These are phyloP conservation scores for Ormosia semicastrata DNA, from an alignment of 306 rosid species.

Conservation along the genomic window DNA sequence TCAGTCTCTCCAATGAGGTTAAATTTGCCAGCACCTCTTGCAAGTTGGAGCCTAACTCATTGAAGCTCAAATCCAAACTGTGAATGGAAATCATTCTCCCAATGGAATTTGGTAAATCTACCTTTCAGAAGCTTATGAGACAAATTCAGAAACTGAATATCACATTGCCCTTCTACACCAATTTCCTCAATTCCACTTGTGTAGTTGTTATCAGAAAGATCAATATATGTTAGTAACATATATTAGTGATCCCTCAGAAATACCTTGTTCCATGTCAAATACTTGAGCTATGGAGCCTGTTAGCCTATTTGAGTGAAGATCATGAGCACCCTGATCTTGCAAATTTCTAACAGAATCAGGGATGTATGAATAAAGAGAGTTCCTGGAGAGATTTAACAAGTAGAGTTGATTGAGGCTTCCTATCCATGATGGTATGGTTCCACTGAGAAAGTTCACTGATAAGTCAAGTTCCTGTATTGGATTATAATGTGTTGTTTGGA, in stretches of 20 bases:
- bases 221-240: constrained; percentile 29
- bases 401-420: constrained; percentile 53
- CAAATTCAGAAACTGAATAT: constrained; percentile 56
- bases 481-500: constrained; percentile 22
- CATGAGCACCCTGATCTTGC: constrained; percentile 45
- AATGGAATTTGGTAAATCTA: constrained; percentile 38
- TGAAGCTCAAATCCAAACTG: constrained; percentile 65
- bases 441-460: constrained; percentile 54
- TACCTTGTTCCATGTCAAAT: constrained; percentile 30
- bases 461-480: constrained; percentile 67
- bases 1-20: constrained; percentile 48
- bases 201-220: constrained; percentile 65
- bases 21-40: constrained; percentile 52
- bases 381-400: constrained; percentile 60
- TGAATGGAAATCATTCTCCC: constrained; percentile 41
- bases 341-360: constrained; percentile 52
- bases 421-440: constrained; percentile 64
- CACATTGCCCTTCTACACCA: constrained; percentile 34
- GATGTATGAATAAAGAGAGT: constrained; percentile 52
- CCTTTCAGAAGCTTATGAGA: constrained; percentile 61
- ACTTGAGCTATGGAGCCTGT: constrained; percentile 44
- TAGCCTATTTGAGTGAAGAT: constrained; percentile 73
- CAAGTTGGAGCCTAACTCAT: constrained; percentile 44
- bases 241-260: constrained; percentile 37
- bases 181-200: constrained; percentile 50